Conservation (phyloP, 495 filamentous ascomycete species). For the Cercophora newfieldiana region DNA sequence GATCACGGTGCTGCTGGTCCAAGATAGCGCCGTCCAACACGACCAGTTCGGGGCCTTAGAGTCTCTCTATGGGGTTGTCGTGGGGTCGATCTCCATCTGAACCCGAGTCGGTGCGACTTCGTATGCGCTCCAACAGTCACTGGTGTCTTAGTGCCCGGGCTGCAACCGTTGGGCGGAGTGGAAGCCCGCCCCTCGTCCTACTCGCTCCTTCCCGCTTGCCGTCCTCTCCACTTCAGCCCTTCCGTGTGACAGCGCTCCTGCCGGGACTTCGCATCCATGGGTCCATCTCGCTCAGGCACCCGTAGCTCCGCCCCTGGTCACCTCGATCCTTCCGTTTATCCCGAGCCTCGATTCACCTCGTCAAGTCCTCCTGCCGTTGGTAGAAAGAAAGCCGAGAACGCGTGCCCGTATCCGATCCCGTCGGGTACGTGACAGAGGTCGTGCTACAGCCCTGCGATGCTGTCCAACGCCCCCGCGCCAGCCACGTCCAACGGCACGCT, state of each 20-base stretch:
- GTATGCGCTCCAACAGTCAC: not conserved
- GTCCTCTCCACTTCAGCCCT: too few relatives aligned
- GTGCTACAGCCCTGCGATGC: not conserved
- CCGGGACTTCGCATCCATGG: too few relatives aligned
- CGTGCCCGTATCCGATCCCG: not conserved
- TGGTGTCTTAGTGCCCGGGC: not conserved
- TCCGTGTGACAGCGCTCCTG: too few relatives aligned
- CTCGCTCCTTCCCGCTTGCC: not conserved
- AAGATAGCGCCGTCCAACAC: not conserved
- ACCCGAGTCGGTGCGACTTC: not conserved
- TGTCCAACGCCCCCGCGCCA: not conserved
- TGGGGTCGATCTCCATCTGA: not conserved
- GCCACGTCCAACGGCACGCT: not conserved
- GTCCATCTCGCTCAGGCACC: too few relatives aligned
- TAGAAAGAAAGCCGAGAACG: not conserved
- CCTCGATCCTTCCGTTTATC: too few relatives aligned
- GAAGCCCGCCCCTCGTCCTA: too few relatives aligned
- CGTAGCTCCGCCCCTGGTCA: too few relatives aligned
- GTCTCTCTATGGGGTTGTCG: not conserved
- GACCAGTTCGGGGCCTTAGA: not conserved
- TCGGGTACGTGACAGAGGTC: not conserved
- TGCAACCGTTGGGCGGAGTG: not conserved
- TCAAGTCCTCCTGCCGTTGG: not conserved
- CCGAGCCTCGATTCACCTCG: too few relatives aligned
- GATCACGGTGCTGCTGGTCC: not conserved